Percentiles rank a stretch among this genome's conserved stretches.
Evolutionary conservation across 495 filamentous ascomycete genomes (phyloP).

Genomic region (Neurospora africana): DNA sequence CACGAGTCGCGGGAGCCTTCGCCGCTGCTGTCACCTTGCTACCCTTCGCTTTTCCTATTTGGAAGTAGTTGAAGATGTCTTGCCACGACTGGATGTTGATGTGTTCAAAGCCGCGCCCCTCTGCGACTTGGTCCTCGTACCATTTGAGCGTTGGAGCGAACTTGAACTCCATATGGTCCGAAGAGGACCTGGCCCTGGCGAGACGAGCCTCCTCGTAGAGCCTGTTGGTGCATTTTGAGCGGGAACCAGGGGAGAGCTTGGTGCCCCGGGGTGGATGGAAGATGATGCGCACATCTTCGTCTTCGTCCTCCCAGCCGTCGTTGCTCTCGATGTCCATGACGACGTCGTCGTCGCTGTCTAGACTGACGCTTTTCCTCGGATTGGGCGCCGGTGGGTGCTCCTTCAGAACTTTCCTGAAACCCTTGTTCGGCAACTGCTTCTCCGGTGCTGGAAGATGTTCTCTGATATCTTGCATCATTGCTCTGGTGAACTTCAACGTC

Average conservation of each 20-base stretch:
- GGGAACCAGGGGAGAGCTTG: conserved; percentile 3
- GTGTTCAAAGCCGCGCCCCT: conserved; percentile 30
- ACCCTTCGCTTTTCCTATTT: conserved; percentile 7
- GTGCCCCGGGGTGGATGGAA: conserved; percentile 31
- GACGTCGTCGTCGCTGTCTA: background rate
- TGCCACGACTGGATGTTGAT: conserved; percentile 28
- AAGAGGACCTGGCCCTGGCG: conserved; percentile 10
- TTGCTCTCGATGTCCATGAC: conserved; percentile 9
- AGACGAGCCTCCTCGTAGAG: conserved; percentile 27
- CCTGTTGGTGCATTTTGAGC: conserved; percentile 27
- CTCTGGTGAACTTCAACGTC: conserved; percentile 12
- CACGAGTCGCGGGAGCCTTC: background rate
- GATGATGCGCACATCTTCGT: conserved; percentile 25
- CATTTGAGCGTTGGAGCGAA: conserved; percentile 32
- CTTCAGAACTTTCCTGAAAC: conserved; percentile 12
- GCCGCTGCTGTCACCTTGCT: background rate
- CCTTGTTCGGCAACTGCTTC: conserved; percentile 7
- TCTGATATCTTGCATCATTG: conserved; percentile 14
- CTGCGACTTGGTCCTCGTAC: conserved; percentile 30
- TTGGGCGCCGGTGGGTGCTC: background rate
- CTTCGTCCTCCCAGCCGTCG: conserved; percentile 1
- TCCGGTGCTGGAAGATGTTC: conserved; percentile 21
- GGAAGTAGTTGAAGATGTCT: conserved; percentile 19
- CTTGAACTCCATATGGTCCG: conserved; percentile 21
- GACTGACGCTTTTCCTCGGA: background rate